Base-by-base conservation (phyloP, 352 stramenopile genomes). In the Blastocystis sp. region DNA sequence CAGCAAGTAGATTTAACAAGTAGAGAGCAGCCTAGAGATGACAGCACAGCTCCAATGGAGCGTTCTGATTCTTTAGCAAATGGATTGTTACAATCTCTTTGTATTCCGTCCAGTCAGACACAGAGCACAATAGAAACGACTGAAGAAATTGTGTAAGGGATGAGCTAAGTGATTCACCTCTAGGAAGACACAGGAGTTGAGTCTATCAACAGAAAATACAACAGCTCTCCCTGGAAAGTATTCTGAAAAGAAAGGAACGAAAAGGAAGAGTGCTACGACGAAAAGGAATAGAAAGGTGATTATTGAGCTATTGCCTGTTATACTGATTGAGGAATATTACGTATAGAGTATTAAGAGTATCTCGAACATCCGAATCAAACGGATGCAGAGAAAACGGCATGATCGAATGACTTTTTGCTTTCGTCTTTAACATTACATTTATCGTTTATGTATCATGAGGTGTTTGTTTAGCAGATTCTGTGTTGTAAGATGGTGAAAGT, bases 401-500 rank as follows among this genome's bases (percentile, higher is more conserved):
- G 59, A 68, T 30, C 64, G 68, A 19, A 56, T 53, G 19, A 62
- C 30, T 22, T 42, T 64, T 11, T 44, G 30, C 7, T 84, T 84
- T 9, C 73, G 54, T 22, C 40, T 84, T 22, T 84, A 51, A 40
- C 48, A 69, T 54, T 15, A 19, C 35, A 42, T 37, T 40, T 60
- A 22, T 81, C 6, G 40, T 48, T 48, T 48, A 48, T 48, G 24
- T 54, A 68, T 66, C 53, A 27, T 44, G n/a, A 15, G n/a, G 27
- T 81, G 70, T 81, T 81, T 81, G 22, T 64, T 60, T 40, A 6
- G 13, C 24, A 42, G 13, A 59, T 22, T 30, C 53, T 54, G 48
- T 48, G 13, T 15, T 57, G 27, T n/a, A n/a, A 35, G 48, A 84
- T 84, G 73, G 73, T 84, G 73, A 84, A 84, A 44, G 73, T 84